Conservation (phyloP, 176 grass and related monocot species). For the Bonia amplexicaulis region DNA sequence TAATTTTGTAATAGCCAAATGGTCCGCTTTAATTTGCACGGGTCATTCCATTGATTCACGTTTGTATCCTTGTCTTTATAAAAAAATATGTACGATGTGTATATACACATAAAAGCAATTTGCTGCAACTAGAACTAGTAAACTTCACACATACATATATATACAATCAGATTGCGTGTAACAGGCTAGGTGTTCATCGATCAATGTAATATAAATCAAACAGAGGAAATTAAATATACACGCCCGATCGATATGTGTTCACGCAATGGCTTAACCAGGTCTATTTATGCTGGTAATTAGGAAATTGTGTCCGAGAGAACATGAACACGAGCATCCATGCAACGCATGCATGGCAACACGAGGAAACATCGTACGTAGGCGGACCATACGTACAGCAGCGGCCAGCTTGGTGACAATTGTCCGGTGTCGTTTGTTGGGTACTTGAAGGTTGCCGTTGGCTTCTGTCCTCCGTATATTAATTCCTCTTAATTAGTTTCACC, state of each 20-base stretch:
- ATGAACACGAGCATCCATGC: background rate
- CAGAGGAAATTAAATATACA: too few species aligned
- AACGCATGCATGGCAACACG: background rate
- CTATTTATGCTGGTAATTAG: background rate
- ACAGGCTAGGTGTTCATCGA: too few species aligned
- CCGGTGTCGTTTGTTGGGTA: slow-evolving; percentile 14
- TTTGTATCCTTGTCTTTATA: background rate
- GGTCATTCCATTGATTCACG: background rate
- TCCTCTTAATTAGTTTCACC: background rate
- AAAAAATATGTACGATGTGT: background rate
- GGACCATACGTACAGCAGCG: slow-evolving; percentile 10
- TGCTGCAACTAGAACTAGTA: too few species aligned
- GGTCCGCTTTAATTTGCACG: background rate
- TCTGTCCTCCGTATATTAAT: background rate
- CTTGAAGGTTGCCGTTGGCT: slow-evolving; percentile 31
- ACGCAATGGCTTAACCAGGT: background rate
- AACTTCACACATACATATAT: too few species aligned
- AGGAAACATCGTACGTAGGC: slow-evolving; percentile 5
- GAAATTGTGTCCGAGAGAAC: slow-evolving; percentile 15
- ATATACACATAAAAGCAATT: background rate
- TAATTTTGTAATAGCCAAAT: background rate
- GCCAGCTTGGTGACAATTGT: slow-evolving; percentile 11
- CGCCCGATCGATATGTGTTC: background rate
- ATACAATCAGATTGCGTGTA: too few species aligned
- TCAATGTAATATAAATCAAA: background rate